Conservation (phyloP, 75 land plant species). For the Pinus tabuliformis region DNA sequence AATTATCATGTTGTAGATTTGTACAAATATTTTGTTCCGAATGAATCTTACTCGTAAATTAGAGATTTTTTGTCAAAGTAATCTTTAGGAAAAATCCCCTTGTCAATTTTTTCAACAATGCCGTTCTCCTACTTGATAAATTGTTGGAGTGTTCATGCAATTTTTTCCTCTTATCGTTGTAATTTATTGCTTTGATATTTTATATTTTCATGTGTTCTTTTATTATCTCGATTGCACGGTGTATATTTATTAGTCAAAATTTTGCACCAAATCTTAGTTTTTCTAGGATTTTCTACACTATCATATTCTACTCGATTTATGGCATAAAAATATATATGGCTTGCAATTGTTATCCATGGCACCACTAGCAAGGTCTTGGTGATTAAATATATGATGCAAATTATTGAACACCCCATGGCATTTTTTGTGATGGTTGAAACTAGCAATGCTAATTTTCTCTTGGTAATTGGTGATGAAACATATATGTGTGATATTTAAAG, state of each 20-base stretch:
- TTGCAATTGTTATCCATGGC: background rate
- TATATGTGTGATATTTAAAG: too few species aligned
- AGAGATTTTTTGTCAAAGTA: background rate
- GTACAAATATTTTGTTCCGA: constrained; percentile 1
- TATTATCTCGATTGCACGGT: background rate
- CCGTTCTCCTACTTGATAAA: background rate
- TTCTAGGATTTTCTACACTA: background rate
- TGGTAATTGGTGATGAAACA: too few species aligned
- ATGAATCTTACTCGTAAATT: background rate
- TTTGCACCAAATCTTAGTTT: background rate
- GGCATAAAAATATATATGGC: background rate
- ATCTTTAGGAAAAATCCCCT: background rate
- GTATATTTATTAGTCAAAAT: background rate
- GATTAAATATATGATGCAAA: background rate
- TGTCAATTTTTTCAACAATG: background rate
- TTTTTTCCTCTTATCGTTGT: background rate
- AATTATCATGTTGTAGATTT: constrained; percentile 3
- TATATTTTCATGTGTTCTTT: background rate
- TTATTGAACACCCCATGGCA: background rate
- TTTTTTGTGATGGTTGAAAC: background rate
- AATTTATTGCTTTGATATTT: background rate
- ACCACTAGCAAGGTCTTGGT: background rate
- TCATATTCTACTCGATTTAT: background rate
- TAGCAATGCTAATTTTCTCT: background rate
- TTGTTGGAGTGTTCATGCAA: background rate